Conservation (phyloP, 257 asterid species). For the Rauvolfia tetraphylla region DNA sequence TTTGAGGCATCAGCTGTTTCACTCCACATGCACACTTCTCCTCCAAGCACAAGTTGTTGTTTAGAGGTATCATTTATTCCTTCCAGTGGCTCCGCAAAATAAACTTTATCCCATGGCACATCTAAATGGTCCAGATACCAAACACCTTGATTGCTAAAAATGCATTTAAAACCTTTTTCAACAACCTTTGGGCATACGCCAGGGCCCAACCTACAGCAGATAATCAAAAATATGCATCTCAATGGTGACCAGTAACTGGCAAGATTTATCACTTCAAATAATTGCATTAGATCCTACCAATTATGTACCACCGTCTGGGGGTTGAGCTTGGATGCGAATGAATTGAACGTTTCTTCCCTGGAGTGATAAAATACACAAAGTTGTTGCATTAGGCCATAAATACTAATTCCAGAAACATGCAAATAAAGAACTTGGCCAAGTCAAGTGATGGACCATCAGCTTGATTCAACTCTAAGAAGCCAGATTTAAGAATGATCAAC, state of each 20-base stretch:
- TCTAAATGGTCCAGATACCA: constrained; percentile 95
- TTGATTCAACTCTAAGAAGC: not conserved
- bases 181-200: constrained; percentile 87
- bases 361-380: constrained; percentile 22
- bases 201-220: constrained; percentile 57
- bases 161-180: constrained; percentile 80
- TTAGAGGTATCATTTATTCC: constrained; percentile 53
- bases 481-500: not conserved
- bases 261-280: not conserved
- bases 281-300: constrained; percentile 45
- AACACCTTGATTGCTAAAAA: constrained; percentile 78
- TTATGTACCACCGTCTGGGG: constrained; percentile 80
- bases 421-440: not conserved
- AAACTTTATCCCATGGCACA: constrained; percentile 76
- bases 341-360: constrained; percentile 93
- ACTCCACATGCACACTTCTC: constrained; percentile 97
- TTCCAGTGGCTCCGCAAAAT: constrained; percentile 74
- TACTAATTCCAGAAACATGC: constrained; percentile 4
- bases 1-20: constrained; percentile 85
- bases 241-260: not conserved
- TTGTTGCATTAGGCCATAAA: constrained; percentile 5
- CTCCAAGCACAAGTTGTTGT: constrained; percentile 83
- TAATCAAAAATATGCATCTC: constrained; percentile 11
- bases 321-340: constrained; percentile 61
- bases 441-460: not conserved